Conservation (phyloP, 1,284 basidiomycete species). For the Sporisorium exsertum region DNA sequence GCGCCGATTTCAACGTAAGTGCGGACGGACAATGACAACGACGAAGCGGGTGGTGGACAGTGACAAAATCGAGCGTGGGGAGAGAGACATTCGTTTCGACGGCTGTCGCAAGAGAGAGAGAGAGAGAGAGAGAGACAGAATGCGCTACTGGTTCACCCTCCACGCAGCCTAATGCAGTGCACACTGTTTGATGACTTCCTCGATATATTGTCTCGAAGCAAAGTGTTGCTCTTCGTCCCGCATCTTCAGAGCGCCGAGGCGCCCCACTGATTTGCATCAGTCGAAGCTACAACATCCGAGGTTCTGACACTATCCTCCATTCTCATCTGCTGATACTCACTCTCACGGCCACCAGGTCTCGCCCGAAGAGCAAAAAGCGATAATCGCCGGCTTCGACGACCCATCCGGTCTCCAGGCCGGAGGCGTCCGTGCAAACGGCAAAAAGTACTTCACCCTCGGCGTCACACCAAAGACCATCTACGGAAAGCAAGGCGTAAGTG, state of each 20-base stretch:
- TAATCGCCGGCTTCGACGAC: slow-evolving; percentile 75
- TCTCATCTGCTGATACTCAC: not conserved
- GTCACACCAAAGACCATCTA: slow-evolving; percentile 78
- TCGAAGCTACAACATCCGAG: too few species aligned
- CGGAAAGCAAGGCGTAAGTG: slow-evolving; percentile 82
- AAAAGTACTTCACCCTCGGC: slow-evolving; percentile 83
- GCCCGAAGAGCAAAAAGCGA: slow-evolving; percentile 79
- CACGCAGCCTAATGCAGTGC: not conserved
- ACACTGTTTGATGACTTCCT: not conserved
- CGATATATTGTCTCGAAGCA: not conserved
- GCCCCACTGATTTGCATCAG: too few species aligned
- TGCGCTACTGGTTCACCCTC: too few species aligned
- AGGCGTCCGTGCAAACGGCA: slow-evolving; percentile 79
- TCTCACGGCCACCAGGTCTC: slow-evolving; percentile 74
- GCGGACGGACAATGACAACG: not conserved
- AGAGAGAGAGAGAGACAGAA: too few species aligned
- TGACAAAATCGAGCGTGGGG: not conserved
- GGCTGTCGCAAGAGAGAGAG: not conserved
- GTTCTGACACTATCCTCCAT: not conserved
- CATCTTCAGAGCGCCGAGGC: too few species aligned
- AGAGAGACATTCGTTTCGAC: not conserved
- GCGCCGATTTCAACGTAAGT: slow-evolving; percentile 79
- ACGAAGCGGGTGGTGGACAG: not conserved
- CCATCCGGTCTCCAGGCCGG: slow-evolving; percentile 71
- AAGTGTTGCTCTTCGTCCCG: too few species aligned